Evolutionary conservation across 306 rosid species (phyloP).

Genomic region (Vigna radiata): DNA sequence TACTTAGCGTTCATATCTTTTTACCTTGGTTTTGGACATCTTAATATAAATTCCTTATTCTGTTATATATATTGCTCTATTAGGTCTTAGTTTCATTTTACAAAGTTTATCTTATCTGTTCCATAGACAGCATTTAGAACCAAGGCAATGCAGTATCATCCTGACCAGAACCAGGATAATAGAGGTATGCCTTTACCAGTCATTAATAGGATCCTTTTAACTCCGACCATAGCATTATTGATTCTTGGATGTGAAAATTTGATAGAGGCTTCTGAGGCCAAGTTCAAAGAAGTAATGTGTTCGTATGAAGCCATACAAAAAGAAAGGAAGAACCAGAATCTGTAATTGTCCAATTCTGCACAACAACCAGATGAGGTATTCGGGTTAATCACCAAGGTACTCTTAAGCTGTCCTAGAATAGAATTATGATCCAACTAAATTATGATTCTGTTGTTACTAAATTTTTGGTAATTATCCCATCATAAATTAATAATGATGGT

Average conservation of each 20-base stretch:
- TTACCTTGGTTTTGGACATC: constrained; percentile 18
- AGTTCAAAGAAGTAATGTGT: constrained; percentile 89
- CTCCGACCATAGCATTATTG: constrained; percentile 25
- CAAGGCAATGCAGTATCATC: constrained; percentile 88
- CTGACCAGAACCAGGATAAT: constrained; percentile 90
- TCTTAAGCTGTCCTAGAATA: neutral
- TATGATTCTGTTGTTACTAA: constrained; percentile 26
- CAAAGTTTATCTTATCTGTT: constrained; percentile 11
- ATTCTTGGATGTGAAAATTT: constrained; percentile 37
- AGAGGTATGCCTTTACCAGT: constrained; percentile 60
- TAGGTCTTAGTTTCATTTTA: constrained; percentile 16
- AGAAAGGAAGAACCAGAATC: constrained; percentile 62
- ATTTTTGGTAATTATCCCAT: constrained; percentile 30
- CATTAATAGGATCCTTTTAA: constrained; percentile 27
- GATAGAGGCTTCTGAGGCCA: constrained; percentile 89
- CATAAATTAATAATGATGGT: neutral
- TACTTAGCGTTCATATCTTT: neutral
- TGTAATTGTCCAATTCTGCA: constrained; percentile 37
- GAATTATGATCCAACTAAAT: constrained; percentile 30
- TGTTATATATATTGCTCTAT: constrained; percentile 11
- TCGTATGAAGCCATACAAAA: constrained; percentile 91
- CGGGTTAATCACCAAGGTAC: constrained; percentile 20
- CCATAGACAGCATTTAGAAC: constrained; percentile 81
- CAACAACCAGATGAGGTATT: constrained; percentile 28
- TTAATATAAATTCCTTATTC: neutral